Base-by-base conservation (phyloP, 306 rosid species). In the Trifolium subterraneum region DNA sequence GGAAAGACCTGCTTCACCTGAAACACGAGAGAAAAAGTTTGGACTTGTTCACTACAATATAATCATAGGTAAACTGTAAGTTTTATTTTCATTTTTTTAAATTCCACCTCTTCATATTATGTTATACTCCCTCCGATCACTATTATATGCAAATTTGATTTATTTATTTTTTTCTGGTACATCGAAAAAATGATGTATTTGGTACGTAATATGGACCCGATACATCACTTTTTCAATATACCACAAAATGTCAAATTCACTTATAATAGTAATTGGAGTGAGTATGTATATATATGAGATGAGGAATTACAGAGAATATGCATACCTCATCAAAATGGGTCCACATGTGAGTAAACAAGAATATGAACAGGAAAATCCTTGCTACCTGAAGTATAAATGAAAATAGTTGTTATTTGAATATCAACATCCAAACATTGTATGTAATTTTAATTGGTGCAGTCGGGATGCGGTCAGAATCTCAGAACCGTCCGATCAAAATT, bases 311-410 rank as follows among this genome's bases (percentile, higher is more conserved):
- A 68, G 15, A 76, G 65, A 64, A 42, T 39, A 59, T 64, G 83
- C 85, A 82, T 75, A 90, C 98, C 96, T 89, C 87, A 47, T 91
- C 86, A 71, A 91, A 93, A 87, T 93, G 90, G 79, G 41, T 52
- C 67, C 75, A 78, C 93, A 93, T 79, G 87, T 91, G 98, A 75
- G 50, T 11, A 47, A 90, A 89, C 67, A 93, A 84, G 82, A 35
- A 91, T 2, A 93, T 78, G 82, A 93, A 93, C 65, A 93, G 85
- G 78, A 93, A 10, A 79, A 93, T 76, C 82, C 98, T 86, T 29
- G 98, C 98, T 73, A 88, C 56, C 98, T 91, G 90, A 79, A 82
- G 78, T 39, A 78, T 61, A 62, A 38, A 42, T 42, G 7, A 42
- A 39, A 44, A 44, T 16, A 44, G 16, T 1, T 44, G 50, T 44